phyloP scores from a whole-genome alignment of 768 basidiomycete species.

The Rhodotorula taiwanensis region DNA sequence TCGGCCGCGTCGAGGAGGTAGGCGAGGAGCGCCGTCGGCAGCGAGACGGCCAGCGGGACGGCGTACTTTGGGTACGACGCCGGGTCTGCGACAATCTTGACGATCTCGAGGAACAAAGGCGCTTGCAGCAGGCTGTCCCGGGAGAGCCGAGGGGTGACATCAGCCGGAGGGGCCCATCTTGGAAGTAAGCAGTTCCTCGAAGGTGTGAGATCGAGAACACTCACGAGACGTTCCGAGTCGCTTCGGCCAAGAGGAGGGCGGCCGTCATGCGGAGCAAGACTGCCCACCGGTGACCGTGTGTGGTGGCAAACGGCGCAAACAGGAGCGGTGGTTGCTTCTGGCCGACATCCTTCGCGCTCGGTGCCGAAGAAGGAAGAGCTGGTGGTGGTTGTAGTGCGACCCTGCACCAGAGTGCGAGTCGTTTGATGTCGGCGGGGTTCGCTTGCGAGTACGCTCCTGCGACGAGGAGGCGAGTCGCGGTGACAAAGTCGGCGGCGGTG shows the following conservation, averaged over 20 bases:
- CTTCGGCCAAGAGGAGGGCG: constrained; percentile 9
- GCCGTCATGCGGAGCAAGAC: constrained; percentile 4
- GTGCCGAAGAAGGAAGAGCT: background rate
- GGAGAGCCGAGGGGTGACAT: background rate
- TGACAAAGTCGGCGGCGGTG: background rate
- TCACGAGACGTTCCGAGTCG: constrained; percentile 13
- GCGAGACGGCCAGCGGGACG: background rate
- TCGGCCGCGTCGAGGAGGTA: background rate
- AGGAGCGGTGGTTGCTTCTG: background rate
- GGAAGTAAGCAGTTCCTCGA: no score
- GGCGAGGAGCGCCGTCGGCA: background rate
- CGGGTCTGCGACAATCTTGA: constrained; percentile 26
- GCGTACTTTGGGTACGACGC: constrained; percentile 13
- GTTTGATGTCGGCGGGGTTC: constrained; percentile 8
- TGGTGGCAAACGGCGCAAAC: constrained; percentile 14
- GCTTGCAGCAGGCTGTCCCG: constrained; percentile 12
- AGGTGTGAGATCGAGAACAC: background rate
- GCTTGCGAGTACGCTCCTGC: background rate
- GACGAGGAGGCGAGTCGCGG: constrained; percentile 13
- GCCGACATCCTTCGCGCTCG: no score
- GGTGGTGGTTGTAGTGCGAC: background rate
- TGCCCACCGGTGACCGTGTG: background rate
- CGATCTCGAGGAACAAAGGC: constrained; percentile 31
- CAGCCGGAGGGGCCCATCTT: no score
- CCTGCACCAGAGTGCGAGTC: constrained; percentile 23